phyloP scores from a whole-genome alignment of 169 alveolate genomes.

The Plasmodium knowlesi region DNA sequence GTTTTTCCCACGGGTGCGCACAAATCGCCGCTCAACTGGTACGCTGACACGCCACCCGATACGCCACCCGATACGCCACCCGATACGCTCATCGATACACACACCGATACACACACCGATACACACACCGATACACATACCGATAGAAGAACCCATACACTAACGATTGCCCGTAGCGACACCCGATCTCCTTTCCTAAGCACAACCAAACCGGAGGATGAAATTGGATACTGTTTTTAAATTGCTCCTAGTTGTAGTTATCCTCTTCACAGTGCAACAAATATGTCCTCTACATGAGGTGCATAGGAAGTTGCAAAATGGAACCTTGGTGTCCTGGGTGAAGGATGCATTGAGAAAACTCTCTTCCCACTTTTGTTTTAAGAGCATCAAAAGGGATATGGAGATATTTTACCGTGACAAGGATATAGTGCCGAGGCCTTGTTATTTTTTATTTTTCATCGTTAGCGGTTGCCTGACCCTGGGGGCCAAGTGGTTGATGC shows the following conservation, averaged over 20 bases:
- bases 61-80: too few relatives aligned
- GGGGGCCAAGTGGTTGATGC: background rate
- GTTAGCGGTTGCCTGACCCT: constrained; percentile 44
- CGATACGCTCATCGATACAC: too few relatives aligned
- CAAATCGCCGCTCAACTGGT: background rate
- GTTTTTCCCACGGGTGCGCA: background rate
- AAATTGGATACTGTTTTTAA: constrained; percentile 39
- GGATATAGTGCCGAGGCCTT: background rate
- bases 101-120: too few relatives aligned
- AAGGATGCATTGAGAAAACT: background rate
- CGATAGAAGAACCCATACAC: too few relatives aligned
- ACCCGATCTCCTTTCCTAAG: background rate
- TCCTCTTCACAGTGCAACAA: constrained; percentile 26
- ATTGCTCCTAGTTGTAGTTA: constrained; percentile 13
- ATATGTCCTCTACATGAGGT: constrained; percentile 29
- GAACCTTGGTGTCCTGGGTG: background rate
- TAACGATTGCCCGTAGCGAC: background rate
- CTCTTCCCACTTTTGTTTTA: background rate
- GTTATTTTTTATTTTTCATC: constrained; percentile 22
- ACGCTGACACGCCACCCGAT: too few relatives aligned
- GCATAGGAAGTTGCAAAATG: background rate
- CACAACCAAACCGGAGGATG: constrained; percentile 2
- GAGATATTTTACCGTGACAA: background rate
- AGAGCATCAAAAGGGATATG: constrained; percentile 5
- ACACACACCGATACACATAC: too few relatives aligned